A percentile compares a stretch with the other conserved stretches of the same genome.
Conservation (phyloP, 257 asterid species). For the Nicotiana attenuata region DNA sequence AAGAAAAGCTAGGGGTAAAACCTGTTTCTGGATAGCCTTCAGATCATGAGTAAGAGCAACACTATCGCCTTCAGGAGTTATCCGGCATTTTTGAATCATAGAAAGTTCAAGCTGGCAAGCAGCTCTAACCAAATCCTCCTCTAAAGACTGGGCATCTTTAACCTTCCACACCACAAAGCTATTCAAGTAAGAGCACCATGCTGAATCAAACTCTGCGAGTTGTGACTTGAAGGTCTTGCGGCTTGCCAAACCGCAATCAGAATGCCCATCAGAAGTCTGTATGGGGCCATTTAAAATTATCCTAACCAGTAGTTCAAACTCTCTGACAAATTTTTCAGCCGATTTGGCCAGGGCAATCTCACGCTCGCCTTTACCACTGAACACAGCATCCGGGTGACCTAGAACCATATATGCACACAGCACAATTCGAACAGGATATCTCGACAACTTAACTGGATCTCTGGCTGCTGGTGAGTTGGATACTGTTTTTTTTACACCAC, state of each 20-base stretch:
- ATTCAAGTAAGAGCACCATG: constrained; percentile 93
- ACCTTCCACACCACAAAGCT: constrained; percentile 95
- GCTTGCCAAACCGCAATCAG: constrained; percentile 23
- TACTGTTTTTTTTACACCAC: constrained; percentile 29
- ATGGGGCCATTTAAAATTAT: constrained; percentile 58
- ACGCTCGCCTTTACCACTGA: constrained; percentile 83
- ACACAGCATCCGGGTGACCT: constrained; percentile 93
- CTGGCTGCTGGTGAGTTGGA: constrained; percentile 26
- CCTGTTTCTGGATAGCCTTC: constrained; percentile 91
- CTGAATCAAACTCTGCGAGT: constrained; percentile 77
- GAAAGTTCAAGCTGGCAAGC: constrained; percentile 95
- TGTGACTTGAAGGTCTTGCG: constrained; percentile 56
- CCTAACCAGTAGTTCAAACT: constrained; percentile 67
- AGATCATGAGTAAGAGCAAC: constrained; percentile 67
- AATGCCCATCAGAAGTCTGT: constrained; percentile 34
- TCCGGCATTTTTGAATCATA: constrained; percentile 79
- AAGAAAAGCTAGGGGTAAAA: constrained; percentile 15
- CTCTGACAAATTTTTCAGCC: constrained; percentile 69
- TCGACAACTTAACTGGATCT: constrained; percentile 37
- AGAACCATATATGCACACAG: constrained; percentile 86
- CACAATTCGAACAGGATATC: constrained; percentile 82
- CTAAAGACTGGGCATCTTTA: constrained; percentile 82
- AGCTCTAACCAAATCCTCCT: constrained; percentile 87
- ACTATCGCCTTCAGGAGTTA: constrained; percentile 67
- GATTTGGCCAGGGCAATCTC: constrained; percentile 68